phyloP scores from a whole-genome alignment of 495 filamentous ascomycete genomes.

The Penicillium chermesinum region DNA sequence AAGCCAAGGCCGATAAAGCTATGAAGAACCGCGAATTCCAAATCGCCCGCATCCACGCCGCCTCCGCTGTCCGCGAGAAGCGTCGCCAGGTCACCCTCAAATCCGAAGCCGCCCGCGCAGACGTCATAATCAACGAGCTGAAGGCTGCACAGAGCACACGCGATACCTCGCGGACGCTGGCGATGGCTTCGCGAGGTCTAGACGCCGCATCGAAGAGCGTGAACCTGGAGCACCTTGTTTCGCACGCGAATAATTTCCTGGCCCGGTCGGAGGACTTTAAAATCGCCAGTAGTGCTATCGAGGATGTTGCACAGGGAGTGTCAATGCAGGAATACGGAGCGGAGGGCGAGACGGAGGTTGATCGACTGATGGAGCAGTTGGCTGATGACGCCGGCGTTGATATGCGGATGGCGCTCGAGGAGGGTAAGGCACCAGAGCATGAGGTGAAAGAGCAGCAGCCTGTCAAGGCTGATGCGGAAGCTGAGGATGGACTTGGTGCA shows the following conservation, averaged over 20 bases:
- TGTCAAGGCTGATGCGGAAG: constrained; percentile 24
- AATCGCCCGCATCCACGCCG: constrained; percentile 47
- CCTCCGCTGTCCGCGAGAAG: constrained; percentile 44
- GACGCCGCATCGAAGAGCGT: constrained; percentile 43
- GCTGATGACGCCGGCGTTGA: constrained; percentile 46
- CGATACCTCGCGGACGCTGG: constrained; percentile 43
- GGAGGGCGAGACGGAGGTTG: constrained; percentile 43
- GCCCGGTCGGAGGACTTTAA: constrained; percentile 45
- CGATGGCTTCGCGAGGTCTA: constrained; percentile 38
- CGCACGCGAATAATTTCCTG: constrained; percentile 46
- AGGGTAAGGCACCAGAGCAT: constrained; percentile 32
- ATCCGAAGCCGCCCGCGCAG: constrained; percentile 43
- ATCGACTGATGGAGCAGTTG: constrained; percentile 45
- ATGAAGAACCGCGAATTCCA: constrained; percentile 49
- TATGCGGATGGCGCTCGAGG: constrained; percentile 38
- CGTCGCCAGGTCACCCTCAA: constrained; percentile 41
- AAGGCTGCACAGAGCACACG: constrained; percentile 46
- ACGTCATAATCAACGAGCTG: constrained; percentile 48
- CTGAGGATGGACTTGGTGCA: constrained; percentile 42
- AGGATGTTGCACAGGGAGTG: constrained; percentile 43
- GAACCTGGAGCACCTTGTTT: constrained; percentile 40
- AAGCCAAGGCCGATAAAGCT: constrained; percentile 45
- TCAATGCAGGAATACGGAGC: constrained; percentile 46
- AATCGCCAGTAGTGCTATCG: constrained; percentile 42
- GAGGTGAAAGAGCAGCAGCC: constrained; percentile 34